These are phyloP conservation scores for Carex kokanica DNA, from an alignment of 176 grass and related monocot species.

Conservation along the genomic window DNA sequence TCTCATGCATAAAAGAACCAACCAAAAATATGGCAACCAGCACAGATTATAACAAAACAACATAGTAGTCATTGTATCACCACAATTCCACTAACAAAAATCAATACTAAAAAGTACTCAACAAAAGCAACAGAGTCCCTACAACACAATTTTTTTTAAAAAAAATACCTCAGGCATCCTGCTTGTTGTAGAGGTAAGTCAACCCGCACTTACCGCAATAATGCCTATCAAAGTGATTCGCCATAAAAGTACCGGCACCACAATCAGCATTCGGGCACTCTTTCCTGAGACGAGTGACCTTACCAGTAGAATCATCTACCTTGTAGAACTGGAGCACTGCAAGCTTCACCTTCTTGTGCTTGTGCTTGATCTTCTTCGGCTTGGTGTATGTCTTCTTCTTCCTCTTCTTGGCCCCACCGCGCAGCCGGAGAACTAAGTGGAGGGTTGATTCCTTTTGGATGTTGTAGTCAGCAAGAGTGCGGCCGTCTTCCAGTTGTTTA, in stretches of 20 bases:
- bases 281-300: slow-evolving; percentile 32
- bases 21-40: not conserved
- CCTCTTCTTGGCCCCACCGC: slow-evolving; percentile 24
- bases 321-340: slow-evolving; percentile 31
- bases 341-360: slow-evolving; percentile 32
- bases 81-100: not conserved
- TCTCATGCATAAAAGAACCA: not conserved
- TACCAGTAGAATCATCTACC: slow-evolving; percentile 17
- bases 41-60: not conserved
- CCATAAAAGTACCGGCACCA: slow-evolving; percentile 39
- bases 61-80: not conserved
- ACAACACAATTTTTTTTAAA: not conserved
- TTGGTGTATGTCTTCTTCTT: slow-evolving; percentile 37
- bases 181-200: slow-evolving; percentile 40
- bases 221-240: slow-evolving; percentile 36
- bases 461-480: slow-evolving; percentile 29
- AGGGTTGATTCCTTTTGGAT: slow-evolving; percentile 32
- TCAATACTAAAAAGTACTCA: not conserved
- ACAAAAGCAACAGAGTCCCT: not conserved
- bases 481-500: slow-evolving; percentile 28
- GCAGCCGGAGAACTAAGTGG: slow-evolving; percentile 22
- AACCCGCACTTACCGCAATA: slow-evolving; percentile 39
- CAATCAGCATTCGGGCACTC: slow-evolving; percentile 40
- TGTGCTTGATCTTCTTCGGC: slow-evolving; percentile 40
- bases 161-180: not conserved